Evolutionary conservation across 345 rosid genomes (phyloP).

Genomic region (Theobroma cacao): DNA sequence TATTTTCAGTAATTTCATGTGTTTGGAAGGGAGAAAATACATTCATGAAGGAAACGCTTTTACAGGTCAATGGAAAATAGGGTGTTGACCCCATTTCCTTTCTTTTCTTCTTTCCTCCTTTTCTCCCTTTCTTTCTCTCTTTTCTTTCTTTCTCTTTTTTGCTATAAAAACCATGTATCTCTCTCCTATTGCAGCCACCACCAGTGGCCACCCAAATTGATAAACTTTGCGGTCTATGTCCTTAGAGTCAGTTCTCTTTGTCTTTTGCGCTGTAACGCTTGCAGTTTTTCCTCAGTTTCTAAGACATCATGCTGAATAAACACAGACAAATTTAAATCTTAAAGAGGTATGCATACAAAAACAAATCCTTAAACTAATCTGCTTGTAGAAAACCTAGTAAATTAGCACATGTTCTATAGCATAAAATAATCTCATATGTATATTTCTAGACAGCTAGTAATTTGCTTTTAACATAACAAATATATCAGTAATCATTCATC

Average conservation of each 20-base stretch:
- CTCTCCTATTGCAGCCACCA: too few species aligned
- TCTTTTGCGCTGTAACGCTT: slow-evolving; percentile 40
- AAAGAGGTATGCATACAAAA: neutral
- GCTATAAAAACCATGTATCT: too few species aligned
- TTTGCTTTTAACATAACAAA: neutral
- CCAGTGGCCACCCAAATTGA: too few species aligned
- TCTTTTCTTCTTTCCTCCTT: too few species aligned
- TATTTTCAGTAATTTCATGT: too few species aligned
- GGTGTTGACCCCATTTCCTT: too few species aligned
- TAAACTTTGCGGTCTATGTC: too few species aligned
- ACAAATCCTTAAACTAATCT: neutral
- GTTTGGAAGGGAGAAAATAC: too few species aligned
- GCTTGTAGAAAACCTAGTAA: neutral
- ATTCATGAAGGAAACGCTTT: too few species aligned
- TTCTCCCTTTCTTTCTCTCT: too few species aligned
- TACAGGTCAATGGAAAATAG: too few species aligned
- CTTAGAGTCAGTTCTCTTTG: slow-evolving; percentile 45
- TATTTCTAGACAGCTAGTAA: neutral
- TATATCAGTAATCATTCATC: neutral
- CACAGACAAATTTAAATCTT: neutral
- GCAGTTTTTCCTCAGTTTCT: slow-evolving; percentile 6
- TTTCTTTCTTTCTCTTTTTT: too few species aligned
- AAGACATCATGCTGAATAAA: slow-evolving; percentile 1
- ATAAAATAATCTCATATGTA: neutral
- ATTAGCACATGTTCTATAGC: neutral